Percentiles rank a stretch among this genome's conserved stretches.
Conservation (phyloP, 2,329 filamentous ascomycete species). For the Aureobasidium pullulans region DNA sequence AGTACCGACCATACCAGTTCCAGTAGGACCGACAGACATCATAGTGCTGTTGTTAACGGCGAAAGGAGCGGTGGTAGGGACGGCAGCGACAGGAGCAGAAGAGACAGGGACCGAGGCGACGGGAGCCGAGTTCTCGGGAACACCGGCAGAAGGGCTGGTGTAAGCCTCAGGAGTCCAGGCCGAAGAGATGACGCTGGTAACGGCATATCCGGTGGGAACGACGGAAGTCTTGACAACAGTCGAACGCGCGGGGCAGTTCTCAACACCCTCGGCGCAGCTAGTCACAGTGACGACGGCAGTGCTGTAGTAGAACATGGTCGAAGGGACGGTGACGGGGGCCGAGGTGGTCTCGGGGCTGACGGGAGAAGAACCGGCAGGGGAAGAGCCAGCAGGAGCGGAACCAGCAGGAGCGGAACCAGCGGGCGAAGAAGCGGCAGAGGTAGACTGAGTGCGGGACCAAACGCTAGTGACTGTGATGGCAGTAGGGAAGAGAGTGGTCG, state of each 20-base stretch:
- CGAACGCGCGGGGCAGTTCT: conserved; percentile 18
- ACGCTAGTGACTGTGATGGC: conserved; percentile 12
- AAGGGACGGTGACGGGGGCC: conserved; percentile 3
- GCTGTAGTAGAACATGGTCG: conserved; percentile 15
- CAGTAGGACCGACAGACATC: neutral
- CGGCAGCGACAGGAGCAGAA: conserved; percentile 9
- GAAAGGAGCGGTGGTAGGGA: conserved; percentile 13
- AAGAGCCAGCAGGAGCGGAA: conserved; percentile 16
- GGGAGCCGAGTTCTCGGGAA: conserved; percentile 7
- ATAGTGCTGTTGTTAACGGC: conserved; percentile 7
- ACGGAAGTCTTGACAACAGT: neutral
- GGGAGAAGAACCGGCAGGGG: conserved; percentile 4
- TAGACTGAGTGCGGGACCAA: neutral
- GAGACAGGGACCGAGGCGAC: neutral
- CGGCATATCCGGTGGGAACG: neutral
- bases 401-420: conserved; percentile 10
- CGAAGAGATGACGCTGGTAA: conserved; percentile 1
- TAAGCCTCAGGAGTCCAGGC: conserved; percentile 18
- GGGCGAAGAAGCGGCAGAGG: neutral
- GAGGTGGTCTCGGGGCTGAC: conserved; percentile 5
- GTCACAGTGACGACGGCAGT: conserved; percentile 27
- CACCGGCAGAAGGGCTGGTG: neutral
- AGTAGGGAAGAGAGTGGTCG: neutral
- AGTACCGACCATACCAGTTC: conserved; percentile 1
- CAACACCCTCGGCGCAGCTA: conserved; percentile 28